Evolutionary conservation across 192 early-diverging fungal genomes (phyloP), one percentile per base, ranked within the genome.

Genomic region (Rhizophagus sp.): DNA sequence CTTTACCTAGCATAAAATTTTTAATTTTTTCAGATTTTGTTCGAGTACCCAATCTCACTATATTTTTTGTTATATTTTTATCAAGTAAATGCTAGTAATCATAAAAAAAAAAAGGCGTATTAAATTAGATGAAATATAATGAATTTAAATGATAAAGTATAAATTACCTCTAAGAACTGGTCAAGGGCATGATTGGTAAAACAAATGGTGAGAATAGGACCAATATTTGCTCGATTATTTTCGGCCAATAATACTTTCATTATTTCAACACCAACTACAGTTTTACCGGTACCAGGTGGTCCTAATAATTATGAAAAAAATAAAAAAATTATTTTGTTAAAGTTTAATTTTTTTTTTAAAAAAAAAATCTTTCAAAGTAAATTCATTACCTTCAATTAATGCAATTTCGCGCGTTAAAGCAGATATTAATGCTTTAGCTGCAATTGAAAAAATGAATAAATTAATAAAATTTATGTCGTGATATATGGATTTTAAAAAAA

Each of bases 121-220:
- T 34, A 19, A n/a, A 8, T 36, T 41, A 41, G 6, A 41, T 41
- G 4, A 36, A 4, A 36, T 36, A 36, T 3, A 36, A 36, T 4
- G 34, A 36, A 36, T 36, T 36, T 36, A 3, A 36, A 36, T 4
- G 4, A 0, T 75, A 13, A 6, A 73, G 30, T 52, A 15, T 19
- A 19, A 15, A 41, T n/a, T 27, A 44, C 52, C 39, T 88, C 87
- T 1, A 92, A 66, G 73, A 92, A 92, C 73, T 91, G 88, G 49
- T 91, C 91, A 13, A 92, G 75, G 0, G 91, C 91, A 73, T 90
- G 90, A 75, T 91, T 91, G 7, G 90, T 91, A 66, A 85, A 89
- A 47, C 86, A 87, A n/a, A 91, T 83, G 44, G 84, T 80, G 2
- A 91, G 81, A 50, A 90, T 86, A 2, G 87, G 90, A 65, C 78